phyloP scores from a whole-genome alignment of 441 rosid species.

The Adansonia gregorii region DNA sequence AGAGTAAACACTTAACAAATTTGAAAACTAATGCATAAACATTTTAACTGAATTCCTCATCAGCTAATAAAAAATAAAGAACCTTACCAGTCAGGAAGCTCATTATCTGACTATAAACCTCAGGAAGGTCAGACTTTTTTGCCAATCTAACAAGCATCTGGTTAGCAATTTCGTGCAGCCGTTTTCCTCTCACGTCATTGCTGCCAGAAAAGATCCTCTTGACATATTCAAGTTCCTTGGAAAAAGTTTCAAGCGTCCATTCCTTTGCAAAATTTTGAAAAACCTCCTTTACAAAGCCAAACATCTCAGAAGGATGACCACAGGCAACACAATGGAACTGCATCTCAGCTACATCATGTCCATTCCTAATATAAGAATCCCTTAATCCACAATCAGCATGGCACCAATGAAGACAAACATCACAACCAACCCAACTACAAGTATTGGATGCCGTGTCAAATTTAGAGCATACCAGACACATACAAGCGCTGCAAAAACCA shows the following conservation, averaged over 20 bases:
- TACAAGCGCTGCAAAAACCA: slow-evolving; percentile 95
- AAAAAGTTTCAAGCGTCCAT: slow-evolving; percentile 74
- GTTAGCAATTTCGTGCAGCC: slow-evolving; percentile 74
- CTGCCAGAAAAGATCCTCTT: slow-evolving; percentile 78
- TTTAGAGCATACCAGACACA: slow-evolving; percentile 95
- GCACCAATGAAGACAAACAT: slow-evolving; percentile 97
- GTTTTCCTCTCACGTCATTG: slow-evolving; percentile 85
- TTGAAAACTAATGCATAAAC: neutral
- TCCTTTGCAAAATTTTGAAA: slow-evolving; percentile 79
- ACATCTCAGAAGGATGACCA: slow-evolving; percentile 98
- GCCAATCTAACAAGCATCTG: slow-evolving; percentile 65
- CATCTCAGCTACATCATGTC: slow-evolving; percentile 74
- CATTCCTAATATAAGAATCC: slow-evolving; percentile 82
- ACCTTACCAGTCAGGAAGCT: slow-evolving; percentile 74
- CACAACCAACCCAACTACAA: slow-evolving; percentile 99
- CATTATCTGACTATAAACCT: slow-evolving; percentile 59
- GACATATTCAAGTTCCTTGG: slow-evolving; percentile 88
- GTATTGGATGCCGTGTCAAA: slow-evolving; percentile 96
- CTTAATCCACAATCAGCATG: slow-evolving; percentile 91
- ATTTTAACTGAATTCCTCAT: neutral
- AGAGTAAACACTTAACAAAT: too few relatives aligned
- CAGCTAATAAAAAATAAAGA: neutral
- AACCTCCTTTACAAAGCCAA: slow-evolving; percentile 98
- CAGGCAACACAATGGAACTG: slow-evolving; percentile 96
- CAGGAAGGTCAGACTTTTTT: slow-evolving; percentile 63